Conservation (phyloP, 257 asterid genomes). For the Przewalskia tangutica region DNA sequence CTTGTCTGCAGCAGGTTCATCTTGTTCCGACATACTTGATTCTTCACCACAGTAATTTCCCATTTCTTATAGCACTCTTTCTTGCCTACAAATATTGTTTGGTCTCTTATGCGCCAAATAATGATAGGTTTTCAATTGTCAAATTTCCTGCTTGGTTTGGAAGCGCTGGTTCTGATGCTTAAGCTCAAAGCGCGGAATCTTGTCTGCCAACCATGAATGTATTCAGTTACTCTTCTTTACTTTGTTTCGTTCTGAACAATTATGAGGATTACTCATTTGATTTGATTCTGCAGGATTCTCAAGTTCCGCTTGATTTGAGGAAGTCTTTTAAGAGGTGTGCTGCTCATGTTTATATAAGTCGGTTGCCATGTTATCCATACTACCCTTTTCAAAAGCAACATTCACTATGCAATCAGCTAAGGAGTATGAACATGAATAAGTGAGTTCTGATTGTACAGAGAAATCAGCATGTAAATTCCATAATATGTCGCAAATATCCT, state of each 20-base stretch:
- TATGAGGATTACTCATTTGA: neutral
- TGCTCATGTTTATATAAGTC: slow-evolving; percentile 52
- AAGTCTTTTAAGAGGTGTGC: slow-evolving; percentile 54
- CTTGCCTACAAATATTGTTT: neutral
- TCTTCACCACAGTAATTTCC: slow-evolving; percentile 23
- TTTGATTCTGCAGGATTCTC: slow-evolving; percentile 24
- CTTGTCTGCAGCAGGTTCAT: slow-evolving; percentile 16
- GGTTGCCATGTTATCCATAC: slow-evolving; percentile 86
- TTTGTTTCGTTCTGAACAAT: neutral
- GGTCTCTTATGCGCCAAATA: slow-evolving; percentile 13
- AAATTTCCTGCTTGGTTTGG: slow-evolving; percentile 29
- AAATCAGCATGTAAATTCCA: slow-evolving; percentile 53
- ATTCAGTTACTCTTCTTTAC: neutral
- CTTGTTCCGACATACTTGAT: slow-evolving; percentile 21
- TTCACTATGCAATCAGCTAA: slow-evolving; percentile 79
- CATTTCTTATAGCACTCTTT: neutral
- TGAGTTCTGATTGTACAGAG: slow-evolving; percentile 25
- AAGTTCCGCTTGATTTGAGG: slow-evolving; percentile 21
- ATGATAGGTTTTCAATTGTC: slow-evolving; percentile 20
- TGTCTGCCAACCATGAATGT: slow-evolving; percentile 32
- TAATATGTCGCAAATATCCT: slow-evolving; percentile 77
- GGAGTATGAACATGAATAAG: slow-evolving; percentile 54
- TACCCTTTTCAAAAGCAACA: slow-evolving; percentile 74
- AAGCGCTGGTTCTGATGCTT: slow-evolving; percentile 18
- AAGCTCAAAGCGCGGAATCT: slow-evolving; percentile 16